These are phyloP conservation scores for Debaryomyces prosopidis DNA, from an alignment of 805 yeast genomes.

Conservation along the genomic window DNA sequence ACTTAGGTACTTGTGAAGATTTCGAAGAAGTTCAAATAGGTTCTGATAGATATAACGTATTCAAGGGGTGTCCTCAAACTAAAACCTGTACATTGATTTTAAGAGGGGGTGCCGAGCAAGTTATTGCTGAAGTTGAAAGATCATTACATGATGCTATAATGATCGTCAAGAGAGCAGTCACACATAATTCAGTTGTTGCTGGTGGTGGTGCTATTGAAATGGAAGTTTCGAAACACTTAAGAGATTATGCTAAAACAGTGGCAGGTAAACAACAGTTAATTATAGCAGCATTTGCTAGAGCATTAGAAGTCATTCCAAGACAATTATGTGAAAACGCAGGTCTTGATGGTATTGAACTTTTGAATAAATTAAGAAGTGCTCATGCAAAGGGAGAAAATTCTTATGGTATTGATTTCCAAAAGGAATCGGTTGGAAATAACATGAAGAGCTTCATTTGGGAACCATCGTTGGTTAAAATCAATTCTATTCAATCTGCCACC, in stretches of 20 bases:
- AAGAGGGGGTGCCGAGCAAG: constrained; percentile 98
- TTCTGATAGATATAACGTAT: constrained; percentile 89
- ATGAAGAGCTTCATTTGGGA: constrained; percentile 93
- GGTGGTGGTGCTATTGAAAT: constrained; percentile 99
- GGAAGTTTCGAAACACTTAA: constrained; percentile 87
- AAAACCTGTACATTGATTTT: constrained; percentile 90
- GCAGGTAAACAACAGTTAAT: constrained; percentile 96
- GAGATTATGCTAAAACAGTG: constrained; percentile 83
- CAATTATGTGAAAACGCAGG: constrained; percentile 99
- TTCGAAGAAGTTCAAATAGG: constrained; percentile 97
- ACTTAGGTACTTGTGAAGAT: constrained; percentile 78
- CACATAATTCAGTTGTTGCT: constrained; percentile 85
- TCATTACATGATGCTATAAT: constrained; percentile 97
- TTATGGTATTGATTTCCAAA: constrained; percentile 90
- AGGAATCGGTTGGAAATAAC: constrained; percentile 80
- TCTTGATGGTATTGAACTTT: constrained; percentile 91
- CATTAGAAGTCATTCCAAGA: constrained; percentile 94
- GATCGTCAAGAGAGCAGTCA: constrained; percentile 94
- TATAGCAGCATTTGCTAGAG: constrained; percentile 89
- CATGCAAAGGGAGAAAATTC: constrained; percentile 92
- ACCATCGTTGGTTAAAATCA: constrained; percentile 89
- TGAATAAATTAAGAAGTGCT: constrained; percentile 86
- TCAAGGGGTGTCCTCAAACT: constrained; percentile 89
- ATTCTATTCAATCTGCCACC: constrained; percentile 93
- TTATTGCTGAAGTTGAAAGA: constrained; percentile 96